Evolutionary conservation across 495 filamentous ascomycete species (phyloP), one percentile per base, ranked within the genome.

Genomic region (Talaromyces adpressus): DNA sequence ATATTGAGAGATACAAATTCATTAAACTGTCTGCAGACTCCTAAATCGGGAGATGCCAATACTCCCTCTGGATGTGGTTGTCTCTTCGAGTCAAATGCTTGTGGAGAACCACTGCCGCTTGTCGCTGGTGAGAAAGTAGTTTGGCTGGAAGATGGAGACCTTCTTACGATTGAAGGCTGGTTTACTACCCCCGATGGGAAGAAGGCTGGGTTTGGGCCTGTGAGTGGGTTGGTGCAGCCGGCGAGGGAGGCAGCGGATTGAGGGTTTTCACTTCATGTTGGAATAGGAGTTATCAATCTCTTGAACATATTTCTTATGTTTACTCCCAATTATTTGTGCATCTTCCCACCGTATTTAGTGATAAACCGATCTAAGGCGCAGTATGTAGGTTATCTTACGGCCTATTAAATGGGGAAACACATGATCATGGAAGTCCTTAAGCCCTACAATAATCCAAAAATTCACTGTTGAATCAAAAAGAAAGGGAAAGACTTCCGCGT

Each of bases 21-120:
- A 57, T 18, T 12, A 1, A 16, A 27, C 16, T 57, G 53, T 57
- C 14, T 57, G 14, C 14, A 57, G 53, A 57, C 53, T 9, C 53
- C 53, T 1, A 11, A 57, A 57, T 29, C 22, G 16, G 20, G 53
- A 57, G 53, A 57, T 8, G 7, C 22, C 18, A 27, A 57, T 57
- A 22, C 53, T 57, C 53, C 53, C 53, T 57, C 53, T 4, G 53
- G 53, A 57, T 57, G 53, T 27, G 53, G 53, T 14, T 57, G 53
- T 57, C 53, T 57, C 6, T 57, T 57, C 23, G 53, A 57, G 53
- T 22, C 53, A 22, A 57, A 57, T 27, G 53, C 53, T 57, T 57
- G 53, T 30, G 11, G 12, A 27, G 53, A 57, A 57, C 23, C 53
- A 11, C 23, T 57, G 8, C 53, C 53, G 23, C 23, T 12, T 57